Percentiles rank a stretch among this genome's conserved stretches.
Conservation (phyloP, 768 basidiomycete species). For the Suillus placidus region DNA sequence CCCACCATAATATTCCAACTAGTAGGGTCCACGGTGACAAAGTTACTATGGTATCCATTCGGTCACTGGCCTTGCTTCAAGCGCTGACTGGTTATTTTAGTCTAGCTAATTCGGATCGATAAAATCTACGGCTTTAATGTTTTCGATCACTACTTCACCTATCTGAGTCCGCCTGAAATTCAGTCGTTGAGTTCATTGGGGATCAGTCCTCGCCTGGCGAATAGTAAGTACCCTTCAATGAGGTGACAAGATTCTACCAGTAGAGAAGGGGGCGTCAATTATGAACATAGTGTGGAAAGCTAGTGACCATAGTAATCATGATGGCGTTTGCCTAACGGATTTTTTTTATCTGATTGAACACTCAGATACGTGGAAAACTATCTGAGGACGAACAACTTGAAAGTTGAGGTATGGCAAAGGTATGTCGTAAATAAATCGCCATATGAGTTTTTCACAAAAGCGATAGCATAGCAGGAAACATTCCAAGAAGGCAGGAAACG, state of each 20-base stretch:
- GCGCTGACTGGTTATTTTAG: no score
- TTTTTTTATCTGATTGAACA: background rate
- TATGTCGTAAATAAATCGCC: background rate
- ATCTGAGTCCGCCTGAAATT: no score
- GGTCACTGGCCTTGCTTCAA: background rate
- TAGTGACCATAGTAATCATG: background rate
- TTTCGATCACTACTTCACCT: no score
- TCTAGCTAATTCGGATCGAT: no score
- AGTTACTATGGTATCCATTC: no score
- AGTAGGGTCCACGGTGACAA: no score
- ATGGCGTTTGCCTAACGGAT: background rate
- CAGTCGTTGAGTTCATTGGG: no score
- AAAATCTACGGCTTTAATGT: no score
- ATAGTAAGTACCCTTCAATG: background rate
- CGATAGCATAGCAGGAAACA: background rate
- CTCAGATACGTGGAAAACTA: background rate
- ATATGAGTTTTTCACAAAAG: background rate
- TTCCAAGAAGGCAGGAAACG: background rate
- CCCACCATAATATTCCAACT: no score
- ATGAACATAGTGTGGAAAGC: background rate
- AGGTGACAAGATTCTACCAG: background rate
- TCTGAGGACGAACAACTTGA: background rate
- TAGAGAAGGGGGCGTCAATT: background rate
- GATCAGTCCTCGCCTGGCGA: background rate
- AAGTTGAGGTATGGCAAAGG: background rate